Evolutionary conservation across 805 yeast species (phyloP).

Genomic region (Candida silvatica): DNA sequence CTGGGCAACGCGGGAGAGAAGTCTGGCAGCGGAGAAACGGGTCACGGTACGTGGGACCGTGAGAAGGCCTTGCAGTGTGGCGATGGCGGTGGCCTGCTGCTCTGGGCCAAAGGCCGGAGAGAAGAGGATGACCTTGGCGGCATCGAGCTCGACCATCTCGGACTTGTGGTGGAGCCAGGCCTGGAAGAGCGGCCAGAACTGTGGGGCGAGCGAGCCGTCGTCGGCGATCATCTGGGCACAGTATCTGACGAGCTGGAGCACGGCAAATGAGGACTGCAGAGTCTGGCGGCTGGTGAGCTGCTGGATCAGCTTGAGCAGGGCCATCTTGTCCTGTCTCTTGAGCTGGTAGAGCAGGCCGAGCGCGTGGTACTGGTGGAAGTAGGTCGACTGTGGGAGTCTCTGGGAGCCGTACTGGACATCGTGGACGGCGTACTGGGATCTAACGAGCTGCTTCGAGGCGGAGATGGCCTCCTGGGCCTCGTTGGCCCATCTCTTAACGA

Average conservation of each 20-base stretch:
- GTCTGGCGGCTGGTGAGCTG: conserved; percentile 53
- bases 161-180: conserved; percentile 71
- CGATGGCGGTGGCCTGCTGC: conserved; percentile 62
- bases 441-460: conserved; percentile 46
- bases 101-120: conserved; percentile 45
- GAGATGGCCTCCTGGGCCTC: conserved; percentile 89
- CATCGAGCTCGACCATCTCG: conserved; percentile 89
- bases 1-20: conserved; percentile 78
- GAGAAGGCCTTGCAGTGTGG: conserved; percentile 66
- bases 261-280: conserved; percentile 74
- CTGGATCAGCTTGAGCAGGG: conserved; percentile 75
- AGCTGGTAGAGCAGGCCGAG: conserved; percentile 82
- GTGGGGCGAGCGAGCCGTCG: conserved; percentile 39
- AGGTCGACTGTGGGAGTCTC: conserved; percentile 58
- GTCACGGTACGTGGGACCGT: conserved; percentile 86
- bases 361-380: conserved; percentile 92
- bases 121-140: conserved; percentile 67
- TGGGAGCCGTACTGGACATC: conserved; percentile 43
- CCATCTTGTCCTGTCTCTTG: conserved; percentile 89
- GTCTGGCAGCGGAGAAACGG: conserved; percentile 88
- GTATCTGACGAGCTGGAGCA: conserved; percentile 77
- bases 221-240: conserved; percentile 60
- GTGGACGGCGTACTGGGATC: conserved; percentile 41
- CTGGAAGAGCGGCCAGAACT: conserved; percentile 56
- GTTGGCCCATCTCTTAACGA: conserved; percentile 87